phyloP scores from a whole-genome alignment of 2,329 filamentous ascomycete species.

The Hypoxylon sp. region DNA sequence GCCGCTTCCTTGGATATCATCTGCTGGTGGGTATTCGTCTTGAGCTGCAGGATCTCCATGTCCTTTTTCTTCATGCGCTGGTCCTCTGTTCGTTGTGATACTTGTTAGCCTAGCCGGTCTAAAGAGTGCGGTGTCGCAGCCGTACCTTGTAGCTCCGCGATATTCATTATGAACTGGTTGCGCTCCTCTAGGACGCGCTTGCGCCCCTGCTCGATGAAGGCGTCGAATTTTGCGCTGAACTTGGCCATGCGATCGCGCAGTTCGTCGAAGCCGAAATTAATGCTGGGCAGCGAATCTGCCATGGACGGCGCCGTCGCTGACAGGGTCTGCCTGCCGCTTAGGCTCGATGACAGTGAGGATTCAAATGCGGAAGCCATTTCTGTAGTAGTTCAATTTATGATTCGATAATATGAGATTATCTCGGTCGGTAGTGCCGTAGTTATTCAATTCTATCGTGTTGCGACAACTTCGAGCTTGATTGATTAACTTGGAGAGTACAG shows the following conservation, averaged over 20 bases:
- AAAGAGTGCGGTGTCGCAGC: neutral
- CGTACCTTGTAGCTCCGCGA: slow-evolving; percentile 90
- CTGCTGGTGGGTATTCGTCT: slow-evolving; percentile 78
- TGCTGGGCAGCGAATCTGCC: slow-evolving; percentile 84
- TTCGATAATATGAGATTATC: neutral
- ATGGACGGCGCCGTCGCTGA: slow-evolving; percentile 74
- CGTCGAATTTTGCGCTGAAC: slow-evolving; percentile 91
- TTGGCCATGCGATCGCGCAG: slow-evolving; percentile 94
- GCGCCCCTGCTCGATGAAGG: slow-evolving; percentile 91
- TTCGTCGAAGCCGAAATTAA: slow-evolving; percentile 97
- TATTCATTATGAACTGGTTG: slow-evolving; percentile 91
- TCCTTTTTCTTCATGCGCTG: slow-evolving; percentile 90
- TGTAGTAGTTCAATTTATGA: neutral
- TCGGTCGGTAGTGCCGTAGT: neutral
- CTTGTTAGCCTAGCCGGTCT: slow-evolving; percentile 3
- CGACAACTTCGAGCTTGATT: slow-evolving; percentile 20
- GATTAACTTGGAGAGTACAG: slow-evolving; percentile 16
- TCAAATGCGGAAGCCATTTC: slow-evolving; percentile 76
- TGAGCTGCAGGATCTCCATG: slow-evolving; percentile 84
- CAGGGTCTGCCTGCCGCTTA: slow-evolving; percentile 69
- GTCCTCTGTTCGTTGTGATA: slow-evolving; percentile 74
- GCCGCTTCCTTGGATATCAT: slow-evolving; percentile 82
- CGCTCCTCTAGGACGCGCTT: slow-evolving; percentile 93
- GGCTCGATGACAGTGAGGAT: slow-evolving; percentile 76
- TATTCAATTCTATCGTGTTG: slow-evolving; percentile 14